phyloP scores from a whole-genome alignment of 2,329 filamentous ascomycete species.

The Mycocentrospora acerina region DNA sequence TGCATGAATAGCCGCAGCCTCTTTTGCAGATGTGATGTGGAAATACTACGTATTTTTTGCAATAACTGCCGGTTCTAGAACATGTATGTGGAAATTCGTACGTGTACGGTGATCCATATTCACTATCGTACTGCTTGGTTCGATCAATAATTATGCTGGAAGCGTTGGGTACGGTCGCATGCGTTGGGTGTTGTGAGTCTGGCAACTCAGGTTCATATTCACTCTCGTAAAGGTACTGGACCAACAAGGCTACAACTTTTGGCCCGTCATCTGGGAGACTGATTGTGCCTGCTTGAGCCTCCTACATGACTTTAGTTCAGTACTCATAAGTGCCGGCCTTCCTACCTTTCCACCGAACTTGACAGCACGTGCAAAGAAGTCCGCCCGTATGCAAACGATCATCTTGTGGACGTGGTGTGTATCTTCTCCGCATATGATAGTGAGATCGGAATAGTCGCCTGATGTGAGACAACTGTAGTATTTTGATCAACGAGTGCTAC shows the following conservation, averaged over 20 bases:
- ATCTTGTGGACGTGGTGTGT: slow-evolving; percentile 13
- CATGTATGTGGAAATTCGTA: too few species aligned
- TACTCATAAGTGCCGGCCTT: too few species aligned
- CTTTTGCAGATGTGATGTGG: background rate
- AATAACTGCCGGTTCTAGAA: too few species aligned
- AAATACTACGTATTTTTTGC: background rate
- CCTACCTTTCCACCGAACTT: slow-evolving; percentile 12
- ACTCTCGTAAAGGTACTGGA: slow-evolving; percentile 20
- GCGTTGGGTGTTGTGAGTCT: too few species aligned
- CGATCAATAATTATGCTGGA: too few species aligned
- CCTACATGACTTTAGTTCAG: too few species aligned
- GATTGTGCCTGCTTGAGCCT: slow-evolving; percentile 6
- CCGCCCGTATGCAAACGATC: slow-evolving; percentile 9
- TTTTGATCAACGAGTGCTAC: too few species aligned
- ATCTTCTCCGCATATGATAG: slow-evolving; percentile 10
- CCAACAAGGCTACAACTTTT: slow-evolving; percentile 4
- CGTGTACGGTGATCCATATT: too few species aligned
- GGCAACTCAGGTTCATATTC: slow-evolving; percentile 7
- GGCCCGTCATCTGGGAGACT: slow-evolving; percentile 15
- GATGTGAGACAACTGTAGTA: too few species aligned
- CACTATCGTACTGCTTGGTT: too few species aligned
- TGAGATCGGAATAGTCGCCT: slow-evolving; percentile 10
- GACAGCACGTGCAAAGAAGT: slow-evolving; percentile 11
- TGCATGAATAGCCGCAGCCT: background rate
- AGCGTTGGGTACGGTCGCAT: too few species aligned